Evolutionary conservation across 2,329 filamentous ascomycete genomes (phyloP), one percentile per base, ranked within the genome.

Genomic region (Talaromyces sp.): DNA sequence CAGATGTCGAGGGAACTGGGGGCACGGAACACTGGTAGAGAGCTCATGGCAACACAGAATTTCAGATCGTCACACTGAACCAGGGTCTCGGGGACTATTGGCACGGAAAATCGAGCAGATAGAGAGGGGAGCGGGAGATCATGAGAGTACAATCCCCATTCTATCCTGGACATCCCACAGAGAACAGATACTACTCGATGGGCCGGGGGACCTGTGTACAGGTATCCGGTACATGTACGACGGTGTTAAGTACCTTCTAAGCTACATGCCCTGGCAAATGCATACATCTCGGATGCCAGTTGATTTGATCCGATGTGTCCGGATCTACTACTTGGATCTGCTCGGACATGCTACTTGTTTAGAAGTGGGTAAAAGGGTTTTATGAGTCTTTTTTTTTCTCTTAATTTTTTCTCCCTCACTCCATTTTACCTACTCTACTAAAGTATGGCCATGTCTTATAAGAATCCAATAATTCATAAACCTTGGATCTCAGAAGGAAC

Each of bases 1-100:
- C 57, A 58, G 55, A 58, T 51, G 51, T 52, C 51, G 53, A 51
- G 39, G 42, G 50, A 54, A 60, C 50, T 46, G 51, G 51, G 54
- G 48, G 27, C 27, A 42, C 22, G 40, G 27, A 30, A 16, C 17
- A 27, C 24, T 27, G 24, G 24, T 27, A 27, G 24, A 27, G 27
- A 4, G 13, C 27, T 7, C 14, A 10, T 27, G 29, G 33, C 35
- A 17, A 46, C 30, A 33, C 14, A 19, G 36, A 13, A 44, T 35
- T 35, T 36, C 43, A 36, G 43, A 46, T 46, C 43, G 43, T 61
- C 46, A 54, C 58, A 61, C 58, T 46, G 47, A 46, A 49, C 54
- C 41, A 54, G 56, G 45, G 50, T 58, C 33, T 49, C 48, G 52
- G 52, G 52, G 27, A 20, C 16, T 50, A 33, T 32, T 17, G 4